These are phyloP conservation scores for Tolypocladium ovalisporum DNA, from an alignment of 2,329 filamentous ascomycete species.

Conservation along the genomic window DNA sequence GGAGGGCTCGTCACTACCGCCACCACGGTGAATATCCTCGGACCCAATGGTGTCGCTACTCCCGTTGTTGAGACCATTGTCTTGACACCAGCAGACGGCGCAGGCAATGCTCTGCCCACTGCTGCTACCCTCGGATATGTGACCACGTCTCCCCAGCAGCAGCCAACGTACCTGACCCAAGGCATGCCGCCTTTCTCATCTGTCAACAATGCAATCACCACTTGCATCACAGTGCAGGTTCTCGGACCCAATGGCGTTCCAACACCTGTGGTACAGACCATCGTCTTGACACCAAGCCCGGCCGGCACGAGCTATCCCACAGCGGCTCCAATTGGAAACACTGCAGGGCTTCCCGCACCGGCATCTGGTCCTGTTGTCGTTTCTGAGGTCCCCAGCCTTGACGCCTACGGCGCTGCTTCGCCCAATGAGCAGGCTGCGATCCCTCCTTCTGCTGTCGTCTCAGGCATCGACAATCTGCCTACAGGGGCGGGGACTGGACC, in stretches of 20 bases:
- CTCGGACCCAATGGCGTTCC: constrained; percentile 19
- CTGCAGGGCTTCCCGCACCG: constrained; percentile 7
- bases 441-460: constrained; percentile 9
- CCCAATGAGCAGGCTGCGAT: constrained; percentile 1
- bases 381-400: constrained; percentile 11
- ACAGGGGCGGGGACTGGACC: constrained; percentile 13
- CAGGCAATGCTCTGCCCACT: constrained; percentile 4
- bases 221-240: constrained; percentile 17
- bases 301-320: constrained; percentile 9
- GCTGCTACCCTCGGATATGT: constrained; percentile 8
- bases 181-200: constrained; percentile 7
- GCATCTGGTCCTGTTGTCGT: constrained; percentile 6
- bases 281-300: constrained; percentile 15
- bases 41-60: constrained; percentile 19
- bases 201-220: constrained; percentile 11
- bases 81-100: constrained; percentile 6
- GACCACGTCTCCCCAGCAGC: constrained; percentile 8
- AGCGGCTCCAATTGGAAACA: constrained; percentile 5
- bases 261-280: constrained; percentile 20
- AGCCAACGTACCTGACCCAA: constrained; percentile 9
- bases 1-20: constrained; percentile 15
- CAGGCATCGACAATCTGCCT: constrained; percentile 8
- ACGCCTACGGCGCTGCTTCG: constrained; percentile 12
- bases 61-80: constrained; percentile 16
- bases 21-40: constrained; percentile 19